Evolutionary conservation across 2,329 filamentous ascomycete genomes (phyloP).

Genomic region (Blastomyces parvus): DNA sequence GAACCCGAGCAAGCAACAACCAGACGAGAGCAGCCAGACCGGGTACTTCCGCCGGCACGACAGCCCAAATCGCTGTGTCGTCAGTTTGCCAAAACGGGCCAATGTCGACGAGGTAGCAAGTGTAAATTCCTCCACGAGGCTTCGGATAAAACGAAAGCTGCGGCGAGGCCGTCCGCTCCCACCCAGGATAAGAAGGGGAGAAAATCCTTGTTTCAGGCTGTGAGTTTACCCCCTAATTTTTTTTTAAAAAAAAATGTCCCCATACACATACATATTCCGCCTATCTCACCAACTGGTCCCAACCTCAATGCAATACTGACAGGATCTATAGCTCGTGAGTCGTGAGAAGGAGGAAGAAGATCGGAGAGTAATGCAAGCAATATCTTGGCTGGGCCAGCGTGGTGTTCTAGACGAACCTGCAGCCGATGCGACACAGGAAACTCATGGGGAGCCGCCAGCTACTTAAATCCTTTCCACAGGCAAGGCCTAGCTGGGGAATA

Average conservation of each 20-base stretch:
- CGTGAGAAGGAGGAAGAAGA: conserved; percentile 36
- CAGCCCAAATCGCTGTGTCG: conserved; percentile 27
- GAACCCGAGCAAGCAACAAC: conserved; percentile 36
- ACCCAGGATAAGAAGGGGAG: conserved; percentile 23
- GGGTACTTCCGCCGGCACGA: conserved; percentile 31
- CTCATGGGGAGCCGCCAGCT: neutral
- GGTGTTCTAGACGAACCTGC: conserved; percentile 29
- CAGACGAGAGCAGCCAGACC: conserved; percentile 33
- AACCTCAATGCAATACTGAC: too few relatives aligned
- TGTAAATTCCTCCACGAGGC: conserved; percentile 37
- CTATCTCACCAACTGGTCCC: too few relatives aligned
- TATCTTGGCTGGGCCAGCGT: conserved; percentile 34
- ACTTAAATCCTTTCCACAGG: neutral
- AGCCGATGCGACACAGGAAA: conserved; percentile 9
- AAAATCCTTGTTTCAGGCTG: conserved; percentile 37
- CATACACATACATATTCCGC: neutral
- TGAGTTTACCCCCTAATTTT: conserved; percentile 21
- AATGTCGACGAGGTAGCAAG: conserved; percentile 33
- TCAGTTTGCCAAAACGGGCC: conserved; percentile 34
- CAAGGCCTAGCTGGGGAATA: neutral
- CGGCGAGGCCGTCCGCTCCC: neutral
- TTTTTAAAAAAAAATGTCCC: too few relatives aligned
- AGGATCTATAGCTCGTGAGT: conserved; percentile 28
- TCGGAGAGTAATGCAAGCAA: conserved; percentile 34
- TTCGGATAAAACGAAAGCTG: conserved; percentile 21